Evolutionary conservation across 352 stramenopile genomes (phyloP).

Genomic region (Peronosclerospora sorghi): DNA sequence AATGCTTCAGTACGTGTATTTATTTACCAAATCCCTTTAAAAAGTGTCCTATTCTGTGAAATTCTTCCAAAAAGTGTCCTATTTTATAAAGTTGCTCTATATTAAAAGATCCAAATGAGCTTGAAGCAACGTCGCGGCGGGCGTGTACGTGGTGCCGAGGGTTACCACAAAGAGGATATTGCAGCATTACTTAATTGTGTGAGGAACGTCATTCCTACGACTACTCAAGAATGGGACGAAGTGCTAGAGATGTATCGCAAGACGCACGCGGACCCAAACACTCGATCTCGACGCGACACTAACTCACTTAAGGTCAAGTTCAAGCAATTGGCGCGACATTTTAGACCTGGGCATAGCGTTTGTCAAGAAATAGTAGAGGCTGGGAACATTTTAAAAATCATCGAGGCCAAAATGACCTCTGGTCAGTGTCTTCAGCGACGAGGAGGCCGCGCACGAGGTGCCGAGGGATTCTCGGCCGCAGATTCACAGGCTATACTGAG

Average conservation of each 20-base stretch:
- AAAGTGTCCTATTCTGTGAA: no score
- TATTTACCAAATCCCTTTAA: no score
- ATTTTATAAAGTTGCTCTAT: no score
- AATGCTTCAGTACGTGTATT: no score
- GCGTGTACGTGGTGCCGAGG: constrained; percentile 18
- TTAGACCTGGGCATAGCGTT: background rate
- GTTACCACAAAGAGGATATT: constrained; percentile 23
- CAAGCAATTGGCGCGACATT: constrained; percentile 18
- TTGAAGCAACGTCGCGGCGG: constrained; percentile 15
- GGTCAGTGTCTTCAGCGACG: constrained; percentile 13
- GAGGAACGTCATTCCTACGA: constrained; percentile 10
- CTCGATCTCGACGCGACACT: constrained; percentile 14
- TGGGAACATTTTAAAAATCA: constrained; percentile 6
- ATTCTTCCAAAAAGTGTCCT: no score
- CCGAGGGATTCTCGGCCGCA: constrained; percentile 16
- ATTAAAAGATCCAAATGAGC: background rate
- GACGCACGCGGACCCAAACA: constrained; percentile 17
- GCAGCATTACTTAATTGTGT: constrained; percentile 12
- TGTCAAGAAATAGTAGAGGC: constrained; percentile 12
- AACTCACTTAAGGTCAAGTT: constrained; percentile 22
- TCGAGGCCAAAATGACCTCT: constrained; percentile 15
- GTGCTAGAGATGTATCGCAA: constrained; percentile 18
- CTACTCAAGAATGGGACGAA: constrained; percentile 16
- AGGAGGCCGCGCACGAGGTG: constrained; percentile 17
- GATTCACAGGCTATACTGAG: constrained; percentile 14